Conservation (phyloP, 441 rosid genomes). For the Erysimum cheiri region DNA sequence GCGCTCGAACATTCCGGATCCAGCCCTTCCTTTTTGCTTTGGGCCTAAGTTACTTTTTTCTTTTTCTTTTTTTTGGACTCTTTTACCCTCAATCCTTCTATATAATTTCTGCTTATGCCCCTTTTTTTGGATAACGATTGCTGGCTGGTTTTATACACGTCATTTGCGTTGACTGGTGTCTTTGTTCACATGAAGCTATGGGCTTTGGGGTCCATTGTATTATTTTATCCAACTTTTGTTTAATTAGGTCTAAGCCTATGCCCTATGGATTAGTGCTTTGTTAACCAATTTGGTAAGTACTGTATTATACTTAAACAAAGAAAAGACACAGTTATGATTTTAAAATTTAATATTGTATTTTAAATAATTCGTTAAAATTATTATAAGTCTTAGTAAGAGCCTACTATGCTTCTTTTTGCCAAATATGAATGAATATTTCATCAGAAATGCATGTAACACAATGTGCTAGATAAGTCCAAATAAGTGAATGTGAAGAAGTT, state of each 20-base stretch:
- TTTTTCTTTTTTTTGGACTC: conserved; percentile 4
- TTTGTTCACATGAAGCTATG: neutral
- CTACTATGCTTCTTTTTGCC: too few relatives aligned
- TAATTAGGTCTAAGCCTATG: neutral
- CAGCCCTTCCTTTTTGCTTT: conserved; percentile 37
- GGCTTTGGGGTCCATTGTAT: conserved; percentile 14
- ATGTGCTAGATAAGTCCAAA: neutral
- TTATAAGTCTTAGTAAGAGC: too few relatives aligned
- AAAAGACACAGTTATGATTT: too few relatives aligned
- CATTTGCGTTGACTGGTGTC: conserved; percentile 17
- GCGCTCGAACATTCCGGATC: conserved; percentile 32
- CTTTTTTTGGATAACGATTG: conserved; percentile 8
- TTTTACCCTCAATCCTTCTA: conserved; percentile 10
- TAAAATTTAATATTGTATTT: too few relatives aligned
- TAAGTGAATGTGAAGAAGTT: neutral
- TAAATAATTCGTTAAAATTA: too few relatives aligned
- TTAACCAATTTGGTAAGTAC: neutral
- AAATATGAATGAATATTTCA: too few relatives aligned
- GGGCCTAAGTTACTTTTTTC: conserved; percentile 41
- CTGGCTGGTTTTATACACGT: neutral
- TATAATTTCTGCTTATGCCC: neutral
- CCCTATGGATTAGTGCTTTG: neutral
- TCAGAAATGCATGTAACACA: too few relatives aligned
- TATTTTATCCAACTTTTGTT: neutral
- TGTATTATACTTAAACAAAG: too few relatives aligned